phyloP scores from a whole-genome alignment of 116 monocot species.

The Papilionanthe hybrid region DNA sequence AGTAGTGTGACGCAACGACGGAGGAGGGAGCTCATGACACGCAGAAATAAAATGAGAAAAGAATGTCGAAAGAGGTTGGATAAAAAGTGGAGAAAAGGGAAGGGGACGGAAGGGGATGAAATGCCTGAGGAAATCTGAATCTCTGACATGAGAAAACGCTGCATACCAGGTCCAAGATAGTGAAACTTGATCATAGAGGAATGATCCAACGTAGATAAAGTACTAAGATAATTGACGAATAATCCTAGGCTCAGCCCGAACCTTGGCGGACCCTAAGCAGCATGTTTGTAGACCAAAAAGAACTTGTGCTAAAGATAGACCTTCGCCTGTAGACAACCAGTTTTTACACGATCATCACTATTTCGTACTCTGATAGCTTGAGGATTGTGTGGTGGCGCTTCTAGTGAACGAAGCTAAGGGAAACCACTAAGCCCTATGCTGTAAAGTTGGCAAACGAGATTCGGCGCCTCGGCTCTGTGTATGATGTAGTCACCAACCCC shows the following conservation, averaged over 20 bases:
- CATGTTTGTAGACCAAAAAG: slow-evolving; percentile 75
- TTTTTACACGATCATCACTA: slow-evolving; percentile 85
- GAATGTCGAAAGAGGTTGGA: neutral
- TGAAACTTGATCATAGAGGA: slow-evolving; percentile 63
- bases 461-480: slow-evolving; percentile 44
- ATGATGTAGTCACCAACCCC: too few relatives aligned
- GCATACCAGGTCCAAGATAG: slow-evolving; percentile 94
- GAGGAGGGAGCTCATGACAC: neutral
- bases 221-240: slow-evolving; percentile 78
- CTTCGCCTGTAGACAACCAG: slow-evolving; percentile 94
- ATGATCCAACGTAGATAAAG: slow-evolving; percentile 63
- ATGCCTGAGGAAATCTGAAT: slow-evolving; percentile 20
- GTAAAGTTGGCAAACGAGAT: slow-evolving; percentile 77
- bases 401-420: slow-evolving; percentile 92
- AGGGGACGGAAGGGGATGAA: neutral
- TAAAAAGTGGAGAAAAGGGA: slow-evolving; percentile 7
- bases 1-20: slow-evolving; percentile 6
- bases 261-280: slow-evolving; percentile 71
- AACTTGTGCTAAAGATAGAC: slow-evolving; percentile 96
- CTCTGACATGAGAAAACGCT: slow-evolving; percentile 54
- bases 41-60: slow-evolving; percentile 10
- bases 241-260: slow-evolving; percentile 88
- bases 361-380: slow-evolving; percentile 89
- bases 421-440: slow-evolving; percentile 92
- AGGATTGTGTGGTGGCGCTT: slow-evolving; percentile 91